A percentile compares a stretch with the other conserved stretches of the same genome.
Conservation (phyloP, 1,284 basidiomycete species). For the Papiliotrema terrestris region DNA sequence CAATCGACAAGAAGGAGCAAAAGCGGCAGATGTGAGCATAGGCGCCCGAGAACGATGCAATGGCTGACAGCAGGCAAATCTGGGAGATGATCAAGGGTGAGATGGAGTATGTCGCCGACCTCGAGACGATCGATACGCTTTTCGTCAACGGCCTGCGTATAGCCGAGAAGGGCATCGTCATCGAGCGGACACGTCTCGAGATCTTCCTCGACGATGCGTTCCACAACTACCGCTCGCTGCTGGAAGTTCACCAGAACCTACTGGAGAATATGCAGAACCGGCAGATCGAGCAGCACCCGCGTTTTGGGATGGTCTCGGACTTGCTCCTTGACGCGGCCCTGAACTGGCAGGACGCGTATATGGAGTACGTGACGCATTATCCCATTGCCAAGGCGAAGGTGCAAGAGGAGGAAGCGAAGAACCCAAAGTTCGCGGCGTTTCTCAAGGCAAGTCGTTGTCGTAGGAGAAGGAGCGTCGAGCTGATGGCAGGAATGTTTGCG, state of each 20-base stretch:
- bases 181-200: conserved; percentile 66
- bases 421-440: conserved; percentile 74
- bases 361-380: conserved; percentile 89
- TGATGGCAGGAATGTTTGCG: conserved; percentile 22
- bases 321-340: conserved; percentile 82
- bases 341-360: conserved; percentile 88
- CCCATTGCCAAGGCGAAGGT: conserved; percentile 89
- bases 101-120: conserved; percentile 89
- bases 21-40: conserved; percentile 76
- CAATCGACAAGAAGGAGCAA: conserved; percentile 69
- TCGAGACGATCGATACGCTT: conserved; percentile 75
- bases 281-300: conserved; percentile 85
- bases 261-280: conserved; percentile 78
- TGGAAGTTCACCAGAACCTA: conserved; percentile 72
- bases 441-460: conserved; percentile 61
- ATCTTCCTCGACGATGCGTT: conserved; percentile 87
- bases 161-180: conserved; percentile 67
- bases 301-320: conserved; percentile 77
- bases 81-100: conserved; percentile 95
- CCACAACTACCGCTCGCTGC: conserved; percentile 66
- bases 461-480: not conserved
- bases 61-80: conserved; percentile 61
- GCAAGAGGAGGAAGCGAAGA: conserved; percentile 79
- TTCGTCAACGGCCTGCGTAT: conserved; percentile 66
- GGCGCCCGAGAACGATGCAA: not conserved